Percentiles rank a stretch among this genome's conserved stretches.
Evolutionary conservation across 495 filamentous ascomycete species (phyloP).

Genomic region (Aspergillus haitiensis): DNA sequence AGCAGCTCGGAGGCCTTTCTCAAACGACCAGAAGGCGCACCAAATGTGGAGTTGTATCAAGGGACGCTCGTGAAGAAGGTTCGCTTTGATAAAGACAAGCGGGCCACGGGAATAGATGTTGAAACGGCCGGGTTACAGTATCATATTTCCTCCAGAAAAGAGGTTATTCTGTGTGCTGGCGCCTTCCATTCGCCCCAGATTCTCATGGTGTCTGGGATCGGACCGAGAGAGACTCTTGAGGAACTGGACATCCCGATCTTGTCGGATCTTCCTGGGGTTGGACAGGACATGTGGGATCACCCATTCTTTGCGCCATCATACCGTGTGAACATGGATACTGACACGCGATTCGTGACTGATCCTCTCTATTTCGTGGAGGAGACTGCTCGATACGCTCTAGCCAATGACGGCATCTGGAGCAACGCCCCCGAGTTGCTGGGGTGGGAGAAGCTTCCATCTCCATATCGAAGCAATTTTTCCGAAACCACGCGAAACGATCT

Average conservation of each 20-base stretch:
- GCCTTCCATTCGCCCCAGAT: constrained; percentile 52
- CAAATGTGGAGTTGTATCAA: constrained; percentile 32
- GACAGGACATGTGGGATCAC: constrained; percentile 53
- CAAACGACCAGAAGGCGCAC: background rate
- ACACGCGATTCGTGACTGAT: constrained; percentile 27
- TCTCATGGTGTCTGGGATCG: constrained; percentile 52
- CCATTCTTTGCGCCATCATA: constrained; percentile 37
- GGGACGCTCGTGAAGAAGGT: constrained; percentile 44
- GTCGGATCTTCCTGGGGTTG: constrained; percentile 49
- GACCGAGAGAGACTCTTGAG: constrained; percentile 34
- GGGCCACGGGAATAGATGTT: constrained; percentile 24
- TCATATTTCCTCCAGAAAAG: constrained; percentile 40
- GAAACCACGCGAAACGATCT: constrained; percentile 32
- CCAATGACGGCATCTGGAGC: constrained; percentile 39
- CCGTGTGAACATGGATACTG: constrained; percentile 42
- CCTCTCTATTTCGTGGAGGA: constrained; percentile 14
- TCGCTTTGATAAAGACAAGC: constrained; percentile 32
- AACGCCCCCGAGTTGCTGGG: constrained; percentile 47
- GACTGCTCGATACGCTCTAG: constrained; percentile 13
- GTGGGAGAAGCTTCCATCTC: constrained; percentile 48
- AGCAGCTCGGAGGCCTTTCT: constrained; percentile 45
- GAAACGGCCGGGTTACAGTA: constrained; percentile 21
- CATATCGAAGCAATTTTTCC: constrained; percentile 19
- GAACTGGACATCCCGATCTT: constrained; percentile 40
- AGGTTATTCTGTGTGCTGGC: constrained; percentile 59